Base-by-base conservation (phyloP, 208 protist species). In the Leishmania tropica region DNA sequence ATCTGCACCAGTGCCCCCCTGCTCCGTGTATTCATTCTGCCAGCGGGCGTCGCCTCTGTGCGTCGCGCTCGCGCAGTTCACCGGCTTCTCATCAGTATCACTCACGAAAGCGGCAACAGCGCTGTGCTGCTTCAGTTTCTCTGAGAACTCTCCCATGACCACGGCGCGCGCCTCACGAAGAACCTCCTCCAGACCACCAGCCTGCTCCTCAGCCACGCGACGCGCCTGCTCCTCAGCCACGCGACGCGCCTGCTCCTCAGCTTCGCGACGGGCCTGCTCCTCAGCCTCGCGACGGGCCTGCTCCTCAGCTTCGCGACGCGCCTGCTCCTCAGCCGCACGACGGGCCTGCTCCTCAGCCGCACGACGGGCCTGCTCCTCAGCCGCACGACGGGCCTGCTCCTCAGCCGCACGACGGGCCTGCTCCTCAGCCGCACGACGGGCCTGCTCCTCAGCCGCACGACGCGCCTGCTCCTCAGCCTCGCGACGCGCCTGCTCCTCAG, bases 291-390 rank as follows among this genome's bases (percentile, higher is more conserved):
- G 85, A n/a, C 78, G 83, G 0, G 86, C 89, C 56, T 88, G 10
- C 47, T 54, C 97, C 17, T 92, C 94, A 8, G 92, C 89, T 24
- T 82, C 89, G 24, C 99, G 79, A 45, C 99, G 85, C 1, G 99
- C 98, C 64, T 88, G 71, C 40, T 84, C 89, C 68, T 87, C 88
- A 3, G 79, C 79, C n/a, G n/a, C n/a, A n/a, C 56, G 79, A n/a
- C 76, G 81, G 1, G 85, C 85, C n/a, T 78, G 51, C 48, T 70
- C 79, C 71, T 86, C 79, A 6, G 74, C 71, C n/a, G n/a, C n/a
- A n/a, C 56, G 79, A n/a, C 76, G 81, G 1, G 85, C 85, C n/a
- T 78, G 51, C 48, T 70, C 79, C 71, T 86, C 79, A 6, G 74
- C 71, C n/a, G n/a, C n/a, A n/a, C n/a, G n/a, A n/a, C 81, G 83